These are phyloP conservation scores for Huntiella abstrusa DNA, from an alignment of 2,329 filamentous ascomycete species.

Conservation along the genomic window DNA sequence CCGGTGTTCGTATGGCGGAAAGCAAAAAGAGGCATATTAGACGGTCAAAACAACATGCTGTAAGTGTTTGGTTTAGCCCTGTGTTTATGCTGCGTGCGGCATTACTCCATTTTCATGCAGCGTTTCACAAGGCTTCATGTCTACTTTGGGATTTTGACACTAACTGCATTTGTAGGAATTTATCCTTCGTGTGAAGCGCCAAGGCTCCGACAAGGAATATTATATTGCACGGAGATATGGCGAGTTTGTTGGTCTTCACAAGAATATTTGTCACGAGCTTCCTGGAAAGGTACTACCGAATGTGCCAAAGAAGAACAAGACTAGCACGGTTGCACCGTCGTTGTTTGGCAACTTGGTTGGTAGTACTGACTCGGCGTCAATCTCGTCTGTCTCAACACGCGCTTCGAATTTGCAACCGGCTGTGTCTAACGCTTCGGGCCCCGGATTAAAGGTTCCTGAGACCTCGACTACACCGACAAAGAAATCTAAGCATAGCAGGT, in stretches of 20 bases:
- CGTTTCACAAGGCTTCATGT: no score
- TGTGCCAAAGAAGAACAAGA: constrained; percentile 82
- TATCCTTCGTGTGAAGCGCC: constrained; percentile 64
- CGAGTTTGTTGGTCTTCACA: constrained; percentile 68
- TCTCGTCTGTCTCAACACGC: constrained; percentile 63
- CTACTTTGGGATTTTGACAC: no score
- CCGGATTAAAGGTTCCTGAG: constrained; percentile 2
- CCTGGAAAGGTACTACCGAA: constrained; percentile 79
- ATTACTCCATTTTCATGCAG: neutral
- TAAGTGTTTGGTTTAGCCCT: constrained; percentile 25
- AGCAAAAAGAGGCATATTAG: no score
- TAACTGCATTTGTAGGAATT: constrained; percentile 46
- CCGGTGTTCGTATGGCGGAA: constrained; percentile 56
- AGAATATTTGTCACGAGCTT: constrained; percentile 60
- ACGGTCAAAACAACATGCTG: constrained; percentile 44
- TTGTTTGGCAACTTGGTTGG: constrained; percentile 28
- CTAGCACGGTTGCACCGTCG: constrained; percentile 45
- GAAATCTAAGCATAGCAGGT: constrained; percentile 14
- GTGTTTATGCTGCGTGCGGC: neutral
- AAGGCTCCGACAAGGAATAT: constrained; percentile 47
- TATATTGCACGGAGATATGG: constrained; percentile 77
- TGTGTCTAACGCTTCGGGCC: neutral
- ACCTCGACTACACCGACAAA: neutral
- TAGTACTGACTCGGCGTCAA: constrained; percentile 56
- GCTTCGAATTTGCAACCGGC: constrained; percentile 19